A percentile compares a stretch with the other conserved stretches of the same genome.
Conservation (phyloP, 352 stramenopile species). For the Globisporangium abappressorium region DNA sequence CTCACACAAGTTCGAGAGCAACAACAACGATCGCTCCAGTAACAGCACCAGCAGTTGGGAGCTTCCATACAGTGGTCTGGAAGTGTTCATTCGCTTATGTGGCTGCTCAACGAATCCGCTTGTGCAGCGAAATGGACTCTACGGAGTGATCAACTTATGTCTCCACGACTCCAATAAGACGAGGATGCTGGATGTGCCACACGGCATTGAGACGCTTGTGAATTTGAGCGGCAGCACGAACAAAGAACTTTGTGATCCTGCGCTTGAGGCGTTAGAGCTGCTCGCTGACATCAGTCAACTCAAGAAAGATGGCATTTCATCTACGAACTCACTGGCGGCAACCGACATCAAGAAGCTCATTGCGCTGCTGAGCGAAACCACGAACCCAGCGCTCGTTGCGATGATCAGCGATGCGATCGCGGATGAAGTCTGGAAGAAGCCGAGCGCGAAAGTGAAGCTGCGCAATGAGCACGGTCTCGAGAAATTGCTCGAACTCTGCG, state of each 20-base stretch:
- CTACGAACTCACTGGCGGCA: conserved; percentile 28
- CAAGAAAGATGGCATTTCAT: conserved; percentile 34
- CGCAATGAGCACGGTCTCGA: conserved; percentile 69
- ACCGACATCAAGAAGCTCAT: conserved; percentile 72
- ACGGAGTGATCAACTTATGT: conserved; percentile 79
- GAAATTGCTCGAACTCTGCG: conserved; percentile 51
- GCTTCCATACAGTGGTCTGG: conserved; percentile 32
- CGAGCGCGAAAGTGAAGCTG: conserved; percentile 53
- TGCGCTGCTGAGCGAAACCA: conserved; percentile 47
- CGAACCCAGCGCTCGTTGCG: conserved; percentile 53
- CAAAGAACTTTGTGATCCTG: conserved; percentile 60
- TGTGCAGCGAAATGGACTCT: conserved; percentile 66
- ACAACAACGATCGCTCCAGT: conserved; percentile 5
- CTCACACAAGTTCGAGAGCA: background rate
- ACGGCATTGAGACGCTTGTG: conserved; percentile 77
- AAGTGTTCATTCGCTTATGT: conserved; percentile 53
- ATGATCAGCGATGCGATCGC: conserved; percentile 78
- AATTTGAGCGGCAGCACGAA: conserved; percentile 65
- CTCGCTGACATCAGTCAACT: conserved; percentile 65
- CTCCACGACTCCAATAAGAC: conserved; percentile 86
- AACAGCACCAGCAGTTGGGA: background rate
- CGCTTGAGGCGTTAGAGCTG: conserved; percentile 69
- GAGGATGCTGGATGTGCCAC: conserved; percentile 59
- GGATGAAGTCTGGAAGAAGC: conserved; percentile 68
- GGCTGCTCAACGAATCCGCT: conserved; percentile 19